Conservation (phyloP, 2,329 filamentous ascomycete species). For the Monosporascus sp. region DNA sequence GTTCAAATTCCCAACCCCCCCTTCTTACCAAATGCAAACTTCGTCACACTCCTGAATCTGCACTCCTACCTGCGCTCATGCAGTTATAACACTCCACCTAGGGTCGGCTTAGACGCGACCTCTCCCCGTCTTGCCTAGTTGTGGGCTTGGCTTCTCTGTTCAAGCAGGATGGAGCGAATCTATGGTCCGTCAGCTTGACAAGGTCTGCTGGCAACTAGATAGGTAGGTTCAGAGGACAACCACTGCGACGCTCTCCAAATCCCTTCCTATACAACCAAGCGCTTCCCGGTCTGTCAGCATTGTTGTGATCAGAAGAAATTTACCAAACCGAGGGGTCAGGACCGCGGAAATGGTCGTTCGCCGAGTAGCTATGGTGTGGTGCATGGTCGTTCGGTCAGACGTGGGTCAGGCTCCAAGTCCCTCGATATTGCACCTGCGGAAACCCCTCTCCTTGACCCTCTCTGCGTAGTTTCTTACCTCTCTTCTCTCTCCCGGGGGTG, state of each 20-base stretch:
- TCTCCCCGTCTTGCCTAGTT: neutral
- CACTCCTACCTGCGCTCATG: neutral
- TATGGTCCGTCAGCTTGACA: neutral
- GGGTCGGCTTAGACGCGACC: neutral
- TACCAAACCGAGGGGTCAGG: neutral
- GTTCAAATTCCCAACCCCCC: neutral
- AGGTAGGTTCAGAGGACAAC: too few relatives aligned
- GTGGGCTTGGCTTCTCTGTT: neutral
- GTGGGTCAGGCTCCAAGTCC: slow-evolving; percentile 12
- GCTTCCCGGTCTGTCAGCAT: too few relatives aligned
- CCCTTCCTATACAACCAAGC: too few relatives aligned
- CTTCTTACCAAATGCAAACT: neutral
- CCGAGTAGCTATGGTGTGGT: slow-evolving; percentile 2
- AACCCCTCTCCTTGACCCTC: neutral
- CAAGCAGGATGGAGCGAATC: neutral
- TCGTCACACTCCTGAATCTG: neutral
- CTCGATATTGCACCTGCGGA: neutral
- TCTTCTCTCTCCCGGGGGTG: neutral
- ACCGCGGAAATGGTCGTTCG: slow-evolving; percentile 1
- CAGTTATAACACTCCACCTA: neutral
- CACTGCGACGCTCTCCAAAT: too few relatives aligned
- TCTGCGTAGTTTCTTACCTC: neutral
- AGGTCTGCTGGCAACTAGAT: neutral
- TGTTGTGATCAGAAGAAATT: neutral
- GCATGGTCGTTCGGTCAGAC: slow-evolving; percentile 15